Percentiles rank a stretch among this genome's conserved stretches.
phyloP scores from a whole-genome alignment of 495 filamentous ascomycete genomes.

The Penicillium longicatenatum region DNA sequence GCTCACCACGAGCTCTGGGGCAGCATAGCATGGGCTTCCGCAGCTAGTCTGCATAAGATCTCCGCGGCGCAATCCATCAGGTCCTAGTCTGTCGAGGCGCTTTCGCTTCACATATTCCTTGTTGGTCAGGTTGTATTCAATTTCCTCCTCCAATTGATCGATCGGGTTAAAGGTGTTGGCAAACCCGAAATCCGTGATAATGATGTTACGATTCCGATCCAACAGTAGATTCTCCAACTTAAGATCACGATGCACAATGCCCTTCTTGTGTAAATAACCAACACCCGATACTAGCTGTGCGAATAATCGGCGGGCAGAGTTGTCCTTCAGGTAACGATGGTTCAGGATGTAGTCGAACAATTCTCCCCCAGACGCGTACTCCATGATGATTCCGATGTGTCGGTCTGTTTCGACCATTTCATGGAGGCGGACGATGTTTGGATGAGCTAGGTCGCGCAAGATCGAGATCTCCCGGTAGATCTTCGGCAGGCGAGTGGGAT shows the following conservation, averaged over 20 bases:
- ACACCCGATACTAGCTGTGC: constrained; percentile 96
- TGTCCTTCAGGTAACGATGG: constrained; percentile 93
- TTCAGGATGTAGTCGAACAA: constrained; percentile 98
- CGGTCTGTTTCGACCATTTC: constrained; percentile 98
- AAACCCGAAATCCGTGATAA: constrained; percentile 99
- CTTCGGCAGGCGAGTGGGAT: constrained; percentile 86
- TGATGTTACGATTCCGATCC: constrained; percentile 96
- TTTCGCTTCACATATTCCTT: constrained; percentile 80
- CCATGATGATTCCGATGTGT: constrained; percentile 96
- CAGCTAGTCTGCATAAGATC: constrained; percentile 62
- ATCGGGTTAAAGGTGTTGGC: constrained; percentile 92
- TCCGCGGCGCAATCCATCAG: constrained; percentile 76
- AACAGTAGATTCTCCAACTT: constrained; percentile 97
- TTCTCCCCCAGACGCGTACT: constrained; percentile 97
- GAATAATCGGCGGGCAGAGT: constrained; percentile 85
- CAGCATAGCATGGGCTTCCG: constrained; percentile 82
- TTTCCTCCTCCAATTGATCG: constrained; percentile 86
- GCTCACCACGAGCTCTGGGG: constrained; percentile 95
- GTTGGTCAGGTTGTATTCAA: constrained; percentile 84
- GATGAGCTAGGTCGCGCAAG: constrained; percentile 80
- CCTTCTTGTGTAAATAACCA: constrained; percentile 98
- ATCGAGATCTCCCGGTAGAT: constrained; percentile 97
- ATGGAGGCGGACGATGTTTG: constrained; percentile 95
- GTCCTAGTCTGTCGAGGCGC: constrained; percentile 78
- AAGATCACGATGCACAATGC: constrained; percentile 96